A percentile compares a stretch with the other conserved stretches of the same genome.
These are phyloP conservation scores for Saxophila tyrrhenica DNA, from an alignment of 495 filamentous ascomycete genomes.

Conservation along the genomic window DNA sequence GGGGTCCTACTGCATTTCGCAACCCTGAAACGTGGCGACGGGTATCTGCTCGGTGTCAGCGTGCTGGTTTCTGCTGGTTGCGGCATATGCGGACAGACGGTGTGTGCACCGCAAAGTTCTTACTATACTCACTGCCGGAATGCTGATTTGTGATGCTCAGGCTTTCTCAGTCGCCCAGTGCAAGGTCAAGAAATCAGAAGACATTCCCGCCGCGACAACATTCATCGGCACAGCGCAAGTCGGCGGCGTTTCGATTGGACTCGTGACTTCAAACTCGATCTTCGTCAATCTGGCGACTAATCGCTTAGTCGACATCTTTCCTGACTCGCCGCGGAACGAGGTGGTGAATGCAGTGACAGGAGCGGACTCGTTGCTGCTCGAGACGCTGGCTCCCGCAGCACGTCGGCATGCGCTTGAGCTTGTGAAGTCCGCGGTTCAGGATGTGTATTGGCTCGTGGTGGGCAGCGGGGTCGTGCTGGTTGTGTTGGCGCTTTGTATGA, in stretches of 20 bases:
- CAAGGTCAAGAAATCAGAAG: not conserved
- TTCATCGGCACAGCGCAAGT: not conserved
- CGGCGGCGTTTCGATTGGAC: not conserved
- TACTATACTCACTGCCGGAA: not conserved
- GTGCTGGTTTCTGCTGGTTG: not conserved
- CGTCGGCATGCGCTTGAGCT: not conserved
- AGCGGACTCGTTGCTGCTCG: not conserved
- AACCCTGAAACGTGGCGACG: not conserved
- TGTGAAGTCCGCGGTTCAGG: not conserved
- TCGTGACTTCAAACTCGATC: not conserved
- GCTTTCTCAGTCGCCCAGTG: not conserved
- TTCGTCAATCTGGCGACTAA: not conserved
- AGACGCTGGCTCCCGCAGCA: not conserved
- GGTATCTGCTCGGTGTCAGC: not conserved
- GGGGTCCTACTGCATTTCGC: not conserved
- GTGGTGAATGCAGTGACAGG: not conserved
- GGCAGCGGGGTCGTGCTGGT: not conserved
- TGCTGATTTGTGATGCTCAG: not conserved
- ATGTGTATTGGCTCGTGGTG: not conserved
- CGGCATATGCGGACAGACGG: not conserved
- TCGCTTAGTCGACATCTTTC: not conserved
- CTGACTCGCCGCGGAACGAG: not conserved
- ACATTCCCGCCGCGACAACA: not conserved
- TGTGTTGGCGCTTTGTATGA: not conserved
- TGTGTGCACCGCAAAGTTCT: not conserved